Percentiles rank a stretch among this genome's conserved stretches.
Conservation (phyloP, 495 filamentous ascomycete species). For the Hyaloscypha finlandica region DNA sequence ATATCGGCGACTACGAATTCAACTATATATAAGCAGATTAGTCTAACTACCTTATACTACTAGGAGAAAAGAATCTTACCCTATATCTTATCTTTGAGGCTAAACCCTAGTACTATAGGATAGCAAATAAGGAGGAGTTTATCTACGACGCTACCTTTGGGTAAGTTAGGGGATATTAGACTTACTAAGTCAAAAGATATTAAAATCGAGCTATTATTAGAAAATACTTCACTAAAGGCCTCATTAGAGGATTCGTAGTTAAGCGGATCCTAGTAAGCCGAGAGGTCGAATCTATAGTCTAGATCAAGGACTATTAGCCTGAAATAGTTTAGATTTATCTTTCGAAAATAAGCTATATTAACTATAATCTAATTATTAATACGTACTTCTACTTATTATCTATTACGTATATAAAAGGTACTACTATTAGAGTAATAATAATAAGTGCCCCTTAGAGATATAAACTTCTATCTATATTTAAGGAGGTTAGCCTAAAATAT, state of each 20-base stretch:
- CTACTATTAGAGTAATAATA: no score
- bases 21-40: conserved; percentile 21
- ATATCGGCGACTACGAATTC: conserved; percentile 26
- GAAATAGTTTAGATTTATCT: no score
- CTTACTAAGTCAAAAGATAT: not conserved
- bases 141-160: not conserved
- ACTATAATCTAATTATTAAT: no score
- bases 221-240: no score
- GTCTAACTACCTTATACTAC: not conserved
- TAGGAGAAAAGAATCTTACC: conserved; percentile 1
- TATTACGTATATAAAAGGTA: no score
- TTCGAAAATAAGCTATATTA: no score
- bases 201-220: conserved; percentile 9
- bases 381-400: no score
- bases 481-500: conserved; percentile 17
- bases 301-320: no score
- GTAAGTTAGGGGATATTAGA: no score
- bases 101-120: conserved; percentile 20
- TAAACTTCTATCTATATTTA: conserved; percentile 36
- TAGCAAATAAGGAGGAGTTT: conserved; percentile 20
- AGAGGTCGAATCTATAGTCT: no score
- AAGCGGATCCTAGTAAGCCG: no score
- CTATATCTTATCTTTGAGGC: conserved; percentile 18
- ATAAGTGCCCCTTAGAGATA: conserved; percentile 7
- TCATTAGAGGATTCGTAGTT: no score